Percentiles rank a stretch among this genome's conserved stretches.
Evolutionary conservation across 2,329 filamentous ascomycete genomes (phyloP).

Genomic region (Diaporthe citrichinensis): DNA sequence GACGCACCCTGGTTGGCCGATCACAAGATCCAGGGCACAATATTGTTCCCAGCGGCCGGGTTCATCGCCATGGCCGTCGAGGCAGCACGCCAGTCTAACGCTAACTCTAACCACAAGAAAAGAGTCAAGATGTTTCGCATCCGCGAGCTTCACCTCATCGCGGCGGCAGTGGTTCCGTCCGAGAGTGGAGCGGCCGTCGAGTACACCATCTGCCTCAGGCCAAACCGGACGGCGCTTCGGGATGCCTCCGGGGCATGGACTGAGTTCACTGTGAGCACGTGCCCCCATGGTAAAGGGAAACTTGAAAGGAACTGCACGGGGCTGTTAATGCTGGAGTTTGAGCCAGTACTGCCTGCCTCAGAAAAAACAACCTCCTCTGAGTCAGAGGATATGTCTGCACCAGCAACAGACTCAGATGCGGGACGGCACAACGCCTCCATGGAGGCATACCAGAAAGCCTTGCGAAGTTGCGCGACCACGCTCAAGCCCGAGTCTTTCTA

Average conservation of each 20-base stretch:
- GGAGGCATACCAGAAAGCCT: neutral
- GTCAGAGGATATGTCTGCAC: too few species aligned
- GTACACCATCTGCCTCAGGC: neutral
- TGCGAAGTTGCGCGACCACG: neutral
- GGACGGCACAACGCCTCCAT: neutral
- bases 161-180: neutral
- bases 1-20: constrained; percentile 22
- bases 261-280: neutral
- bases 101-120: neutral
- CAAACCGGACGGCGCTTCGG: neutral
- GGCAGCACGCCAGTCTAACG: constrained; percentile 3
- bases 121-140: constrained; percentile 25
- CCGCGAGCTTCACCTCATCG: neutral
- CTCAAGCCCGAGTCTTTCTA: constrained; percentile 9
- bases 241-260: neutral
- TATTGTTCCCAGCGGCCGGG: constrained; percentile 23
- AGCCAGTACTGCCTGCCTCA: neutral
- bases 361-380: too few species aligned
- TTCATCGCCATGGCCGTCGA: constrained; percentile 30
- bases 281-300: neutral
- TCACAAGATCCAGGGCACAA: constrained; percentile 19
- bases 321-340: neutral
- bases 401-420: neutral
- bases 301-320: neutral
- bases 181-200: neutral